Evolutionary conservation across 129 eudicot species (phyloP), one percentile per base, ranked within the genome.

Genomic region (Deinandra increscens): DNA sequence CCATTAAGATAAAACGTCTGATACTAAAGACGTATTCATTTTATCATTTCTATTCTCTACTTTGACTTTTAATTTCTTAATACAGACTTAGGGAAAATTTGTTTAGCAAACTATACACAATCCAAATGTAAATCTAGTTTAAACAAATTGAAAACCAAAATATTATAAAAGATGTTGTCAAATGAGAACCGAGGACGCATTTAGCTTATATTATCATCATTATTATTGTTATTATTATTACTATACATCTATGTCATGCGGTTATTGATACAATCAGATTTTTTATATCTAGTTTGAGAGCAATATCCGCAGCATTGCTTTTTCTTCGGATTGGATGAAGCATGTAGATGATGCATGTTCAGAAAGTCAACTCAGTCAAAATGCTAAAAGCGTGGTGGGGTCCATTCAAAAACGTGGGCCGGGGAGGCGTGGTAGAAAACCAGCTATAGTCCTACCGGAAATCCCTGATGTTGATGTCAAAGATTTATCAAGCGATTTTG

Each of bases 321-420:
- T 87, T 75, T 87, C 90, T 54, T 85, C 85, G 64, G 99, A 93
- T 43, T 93, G 99, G 99, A 56, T 80, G 11, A 89, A 77, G 82
- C 86, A 80, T 60, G 88, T 85, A 45, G 95, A 89, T 77, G 83
- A 76, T 69, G 36, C 81, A 72, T 42, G 82, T 23, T 64, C 44
- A 68, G 90, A 83, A 64, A 75, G 88, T 69, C 84, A 85, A 26
- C 74, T 50, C 60, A 29, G 76, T 64, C 95, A 87, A 71, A 75
- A 58, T 73, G 81, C 81, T 20, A 51, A 76, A 37, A 64, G 12
- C 75, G 82, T 73, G 64, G 77, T 39, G 39, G 91, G 78, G 64
- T 80, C 90, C 55, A 68, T 79, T 75, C 95, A 93, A 81, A 93
- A 74, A 70, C 90, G 92, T 70, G 87, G 82, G 42, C 88, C 86